A percentile compares a stretch with the other conserved stretches of the same genome.
phyloP scores from a whole-genome alignment of 2,329 filamentous ascomycete species.

The Paecilomyces formosus region DNA sequence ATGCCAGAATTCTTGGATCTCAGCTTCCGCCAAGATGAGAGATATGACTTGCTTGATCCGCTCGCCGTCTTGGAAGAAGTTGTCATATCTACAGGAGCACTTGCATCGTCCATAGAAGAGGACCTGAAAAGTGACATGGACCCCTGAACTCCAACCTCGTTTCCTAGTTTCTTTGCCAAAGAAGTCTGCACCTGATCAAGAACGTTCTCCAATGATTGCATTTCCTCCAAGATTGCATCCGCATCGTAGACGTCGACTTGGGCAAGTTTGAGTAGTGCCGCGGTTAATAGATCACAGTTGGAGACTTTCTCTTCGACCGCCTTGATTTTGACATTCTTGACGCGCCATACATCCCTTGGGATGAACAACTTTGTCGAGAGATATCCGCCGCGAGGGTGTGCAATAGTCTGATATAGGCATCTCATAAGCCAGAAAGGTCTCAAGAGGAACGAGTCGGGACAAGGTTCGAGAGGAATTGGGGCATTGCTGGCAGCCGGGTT shows the following conservation, averaged over 20 bases:
- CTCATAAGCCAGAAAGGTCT: conserved; percentile 98
- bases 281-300: conserved; percentile 84
- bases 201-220: conserved; percentile 79
- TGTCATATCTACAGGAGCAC: conserved; percentile 23
- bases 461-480: conserved; percentile 78
- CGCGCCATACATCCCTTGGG: conserved; percentile 85
- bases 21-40: conserved; percentile 84
- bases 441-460: conserved; percentile 80
- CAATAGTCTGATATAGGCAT: conserved; percentile 83
- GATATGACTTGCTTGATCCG: conserved; percentile 65
- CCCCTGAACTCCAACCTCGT: conserved; percentile 78
- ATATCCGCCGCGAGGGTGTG: conserved; percentile 86
- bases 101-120: conserved; percentile 41
- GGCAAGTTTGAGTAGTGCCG: conserved; percentile 74
- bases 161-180: conserved; percentile 79
- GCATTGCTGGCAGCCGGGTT: conserved; percentile 56
- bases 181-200: conserved; percentile 76
- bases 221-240: conserved; percentile 85
- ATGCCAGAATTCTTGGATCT: conserved; percentile 79
- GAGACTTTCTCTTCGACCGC: conserved; percentile 88
- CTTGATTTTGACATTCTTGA: conserved; percentile 88
- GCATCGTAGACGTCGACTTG: conserved; percentile 84
- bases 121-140: conserved; percentile 67
- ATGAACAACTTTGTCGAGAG: conserved; percentile 87
- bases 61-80: conserved; percentile 46